A percentile compares a stretch with the other conserved stretches of the same genome.
phyloP scores from a whole-genome alignment of 768 basidiomycete genomes.

The Kwoniella dendrophila region DNA sequence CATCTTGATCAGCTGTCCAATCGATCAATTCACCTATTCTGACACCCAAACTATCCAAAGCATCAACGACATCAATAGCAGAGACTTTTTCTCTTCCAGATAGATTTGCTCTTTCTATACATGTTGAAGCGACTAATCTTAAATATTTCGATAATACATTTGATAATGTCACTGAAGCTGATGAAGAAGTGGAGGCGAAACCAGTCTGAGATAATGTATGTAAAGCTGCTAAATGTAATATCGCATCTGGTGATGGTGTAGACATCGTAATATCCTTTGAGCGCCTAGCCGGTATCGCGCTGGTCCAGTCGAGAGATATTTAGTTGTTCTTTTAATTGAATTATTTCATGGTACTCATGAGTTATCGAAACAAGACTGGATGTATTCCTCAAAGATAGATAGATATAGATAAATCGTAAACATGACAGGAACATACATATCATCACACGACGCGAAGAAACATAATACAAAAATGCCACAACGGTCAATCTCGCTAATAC shows the following conservation, averaged over 20 bases:
- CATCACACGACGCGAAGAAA: conserved; percentile 11
- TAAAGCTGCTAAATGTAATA: conserved; percentile 45
- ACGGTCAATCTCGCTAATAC: not conserved
- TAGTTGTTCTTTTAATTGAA: not conserved
- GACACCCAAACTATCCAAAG: conserved; percentile 37
- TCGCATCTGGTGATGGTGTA: conserved; percentile 41
- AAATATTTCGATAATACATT: conserved; percentile 34
- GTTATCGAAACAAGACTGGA: too few species aligned
- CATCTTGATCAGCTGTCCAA: conserved; percentile 22
- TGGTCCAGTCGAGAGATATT: too few species aligned
- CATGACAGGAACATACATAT: not conserved
- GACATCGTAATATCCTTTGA: too few species aligned
- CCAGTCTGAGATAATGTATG: conserved; percentile 41
- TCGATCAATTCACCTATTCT: conserved; percentile 32
- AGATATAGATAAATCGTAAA: not conserved
- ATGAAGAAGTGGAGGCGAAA: conserved; percentile 45
- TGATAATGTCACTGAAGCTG: conserved; percentile 42
- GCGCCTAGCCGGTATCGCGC: too few species aligned
- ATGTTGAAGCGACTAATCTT: conserved; percentile 33
- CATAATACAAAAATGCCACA: not conserved
- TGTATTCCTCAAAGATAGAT: not conserved
- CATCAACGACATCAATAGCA: conserved; percentile 39
- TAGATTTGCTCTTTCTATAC: conserved; percentile 33
- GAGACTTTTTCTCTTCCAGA: conserved; percentile 42
- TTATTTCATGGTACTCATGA: not conserved